phyloP scores from a whole-genome alignment of 2,329 filamentous ascomycete species.

The Huntiella moniliformis region DNA sequence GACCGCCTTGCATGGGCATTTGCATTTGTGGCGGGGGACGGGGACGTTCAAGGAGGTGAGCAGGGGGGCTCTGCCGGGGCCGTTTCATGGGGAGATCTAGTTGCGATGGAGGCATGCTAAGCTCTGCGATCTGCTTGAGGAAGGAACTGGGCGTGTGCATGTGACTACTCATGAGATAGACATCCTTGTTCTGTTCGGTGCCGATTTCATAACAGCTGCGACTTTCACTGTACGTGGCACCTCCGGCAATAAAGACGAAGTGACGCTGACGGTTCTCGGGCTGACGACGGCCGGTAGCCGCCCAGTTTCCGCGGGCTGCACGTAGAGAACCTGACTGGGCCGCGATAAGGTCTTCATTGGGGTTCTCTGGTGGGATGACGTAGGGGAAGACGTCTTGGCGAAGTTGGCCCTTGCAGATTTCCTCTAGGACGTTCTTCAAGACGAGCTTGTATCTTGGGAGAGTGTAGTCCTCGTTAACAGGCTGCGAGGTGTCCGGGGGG shows the following conservation, averaged over 20 bases:
- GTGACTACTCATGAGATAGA: slow-evolving; percentile 79
- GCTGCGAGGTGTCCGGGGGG: slow-evolving; percentile 25
- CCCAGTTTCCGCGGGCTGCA: slow-evolving; percentile 89
- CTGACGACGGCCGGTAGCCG: slow-evolving; percentile 55
- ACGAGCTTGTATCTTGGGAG: slow-evolving; percentile 75
- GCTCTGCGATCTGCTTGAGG: slow-evolving; percentile 61
- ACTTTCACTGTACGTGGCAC: slow-evolving; percentile 82
- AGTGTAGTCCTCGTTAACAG: slow-evolving; percentile 53
- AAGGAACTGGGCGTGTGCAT: slow-evolving; percentile 80
- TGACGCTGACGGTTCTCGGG: slow-evolving; percentile 71
- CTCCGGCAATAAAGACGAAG: slow-evolving; percentile 87
- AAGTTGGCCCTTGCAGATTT: slow-evolving; percentile 46
- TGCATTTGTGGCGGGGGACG: slow-evolving; percentile 8
- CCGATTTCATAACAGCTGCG: slow-evolving; percentile 78
- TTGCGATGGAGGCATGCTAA: slow-evolving; percentile 54
- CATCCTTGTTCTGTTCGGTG: slow-evolving; percentile 51
- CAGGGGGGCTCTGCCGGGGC: slow-evolving; percentile 63
- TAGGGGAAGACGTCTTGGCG: slow-evolving; percentile 53
- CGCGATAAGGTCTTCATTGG: slow-evolving; percentile 37
- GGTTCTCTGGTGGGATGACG: slow-evolving; percentile 48
- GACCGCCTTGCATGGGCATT: slow-evolving; percentile 1
- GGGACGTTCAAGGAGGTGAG: slow-evolving; percentile 60
- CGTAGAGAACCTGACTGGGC: slow-evolving; percentile 57
- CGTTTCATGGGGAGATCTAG: slow-evolving; percentile 68
- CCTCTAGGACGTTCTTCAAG: slow-evolving; percentile 67